Conservation (phyloP, 2,329 filamentous ascomycete species). For the Colletotrichum sp. region DNA sequence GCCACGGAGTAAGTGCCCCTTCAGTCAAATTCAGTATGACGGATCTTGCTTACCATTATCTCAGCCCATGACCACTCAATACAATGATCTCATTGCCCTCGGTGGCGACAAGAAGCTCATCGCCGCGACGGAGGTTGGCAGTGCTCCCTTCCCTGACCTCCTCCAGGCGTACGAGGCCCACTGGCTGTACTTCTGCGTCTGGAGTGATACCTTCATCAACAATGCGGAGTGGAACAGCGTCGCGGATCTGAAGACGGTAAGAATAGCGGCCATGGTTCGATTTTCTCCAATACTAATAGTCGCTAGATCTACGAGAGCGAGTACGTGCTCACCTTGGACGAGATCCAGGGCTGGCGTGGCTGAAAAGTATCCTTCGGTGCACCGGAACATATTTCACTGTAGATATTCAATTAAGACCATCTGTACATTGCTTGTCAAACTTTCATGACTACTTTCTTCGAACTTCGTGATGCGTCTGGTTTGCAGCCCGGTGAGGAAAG, state of each 20-base stretch:
- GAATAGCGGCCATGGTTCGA: accelerated
- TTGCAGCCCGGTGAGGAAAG: background rate
- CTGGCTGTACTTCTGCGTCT: conserved; percentile 54
- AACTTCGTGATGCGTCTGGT: background rate
- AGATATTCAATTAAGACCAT: background rate
- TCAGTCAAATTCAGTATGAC: no score
- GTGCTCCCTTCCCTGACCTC: conserved; percentile 45
- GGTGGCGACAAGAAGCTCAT: conserved; percentile 52
- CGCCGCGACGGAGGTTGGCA: conserved; percentile 51
- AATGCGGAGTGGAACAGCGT: conserved; percentile 44
- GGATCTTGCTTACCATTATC: no score
- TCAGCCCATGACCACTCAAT: conserved; percentile 46
- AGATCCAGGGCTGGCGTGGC: conserved; percentile 37
- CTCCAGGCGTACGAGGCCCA: conserved; percentile 49
- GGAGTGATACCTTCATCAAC: conserved; percentile 48
- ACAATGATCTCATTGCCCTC: conserved; percentile 46
- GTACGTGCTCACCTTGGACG: conserved; percentile 37
- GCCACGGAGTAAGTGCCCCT: conserved; percentile 50
- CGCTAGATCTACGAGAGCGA: conserved; percentile 33
- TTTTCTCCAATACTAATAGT: background rate
- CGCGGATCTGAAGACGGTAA: conserved; percentile 41
- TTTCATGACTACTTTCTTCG: background rate
- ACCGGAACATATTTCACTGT: background rate
- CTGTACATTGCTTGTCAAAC: background rate
- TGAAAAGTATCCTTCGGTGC: background rate